Base-by-base conservation (phyloP, 306 rosid species). In the Ochetophila trinervis region DNA sequence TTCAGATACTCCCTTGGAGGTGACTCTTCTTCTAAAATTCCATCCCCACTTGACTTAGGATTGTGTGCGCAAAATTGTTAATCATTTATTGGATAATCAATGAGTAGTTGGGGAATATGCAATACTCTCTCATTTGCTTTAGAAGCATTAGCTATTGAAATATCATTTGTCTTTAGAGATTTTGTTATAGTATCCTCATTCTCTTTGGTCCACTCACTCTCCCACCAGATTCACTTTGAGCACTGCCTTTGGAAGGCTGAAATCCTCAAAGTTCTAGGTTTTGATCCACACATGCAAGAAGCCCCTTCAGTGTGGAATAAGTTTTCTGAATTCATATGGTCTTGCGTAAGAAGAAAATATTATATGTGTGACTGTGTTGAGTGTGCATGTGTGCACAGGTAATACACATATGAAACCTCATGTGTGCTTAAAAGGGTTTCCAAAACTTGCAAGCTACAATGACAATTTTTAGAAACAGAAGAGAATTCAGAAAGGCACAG, bases 301-400 rank as follows among this genome's bases (percentile, higher is more conserved):
- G 85, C 74, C 81, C 95, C 95, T 86, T 86, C 87, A 86, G 96
- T 91, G 86, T 66, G 94, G 78, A 86, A 86, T 67, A 86, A 80
- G 63, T 50, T 74, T 74, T 81, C 76, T 75, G 65, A 76, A 70
- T 81, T 67, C 63, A 70, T 65, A 67, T 69, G 69, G 67, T 53
- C 68, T 63, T 53, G 74, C 71, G 23, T 52, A 47, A 74, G 21
- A n/a, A 47, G 57, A 11, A 35, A 22, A 21, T 6, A 21, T 16
- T 3, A n/a, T n/a, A 2, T 14, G 17, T 24, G 3, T 53, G 45
- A 54, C 21, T 59, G 17, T 7, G 44, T n/a, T 48, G 60, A 0
- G 34, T 66, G n/a, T 48, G 22, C 16, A 42, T 56, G 53, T 6
- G 2, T 44, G 49, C 51, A 57, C 55, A 16, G 19, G 8, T 67